A percentile compares a stretch with the other conserved stretches of the same genome.
phyloP scores from a whole-genome alignment of 495 filamentous ascomycete genomes.

The Trichoderma asperelloides region DNA sequence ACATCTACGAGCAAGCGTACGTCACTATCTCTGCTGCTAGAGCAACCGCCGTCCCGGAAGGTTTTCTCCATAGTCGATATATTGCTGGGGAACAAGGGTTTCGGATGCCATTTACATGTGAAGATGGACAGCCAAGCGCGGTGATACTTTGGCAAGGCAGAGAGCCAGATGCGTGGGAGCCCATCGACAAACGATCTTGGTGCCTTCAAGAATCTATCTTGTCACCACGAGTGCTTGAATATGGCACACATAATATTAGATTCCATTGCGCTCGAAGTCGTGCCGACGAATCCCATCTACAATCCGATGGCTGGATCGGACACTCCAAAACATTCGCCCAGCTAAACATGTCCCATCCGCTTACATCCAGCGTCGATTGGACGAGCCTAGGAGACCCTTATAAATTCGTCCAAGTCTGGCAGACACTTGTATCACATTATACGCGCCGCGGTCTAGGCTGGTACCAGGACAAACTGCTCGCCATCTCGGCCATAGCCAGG shows the following conservation, averaged over 20 bases:
- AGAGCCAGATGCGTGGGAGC: neutral
- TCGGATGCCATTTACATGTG: neutral
- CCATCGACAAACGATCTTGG: neutral
- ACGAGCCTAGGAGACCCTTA: neutral
- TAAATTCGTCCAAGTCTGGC: neutral
- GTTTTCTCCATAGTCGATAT: neutral
- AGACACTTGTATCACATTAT: neutral
- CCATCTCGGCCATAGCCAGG: neutral
- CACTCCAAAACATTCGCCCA: neutral
- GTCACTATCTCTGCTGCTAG: slow-evolving; percentile 9
- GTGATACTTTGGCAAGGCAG: neutral
- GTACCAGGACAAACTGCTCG: slow-evolving; percentile 1
- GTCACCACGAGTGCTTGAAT: neutral
- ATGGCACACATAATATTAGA: neutral
- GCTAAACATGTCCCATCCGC: neutral
- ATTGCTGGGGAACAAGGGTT: neutral
- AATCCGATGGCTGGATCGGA: neutral
- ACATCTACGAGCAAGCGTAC: slow-evolving; percentile 15
- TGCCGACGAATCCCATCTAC: neutral
- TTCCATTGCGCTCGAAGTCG: neutral
- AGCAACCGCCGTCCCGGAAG: slow-evolving; percentile 9
- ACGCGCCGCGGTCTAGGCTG: neutral
- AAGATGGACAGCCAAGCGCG: neutral
- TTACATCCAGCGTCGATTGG: neutral
- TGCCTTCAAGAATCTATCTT: neutral